Evolutionary conservation across 2,329 filamentous ascomycete genomes (phyloP), one percentile per base, ranked within the genome.

Genomic region (Volutella citrinella): DNA sequence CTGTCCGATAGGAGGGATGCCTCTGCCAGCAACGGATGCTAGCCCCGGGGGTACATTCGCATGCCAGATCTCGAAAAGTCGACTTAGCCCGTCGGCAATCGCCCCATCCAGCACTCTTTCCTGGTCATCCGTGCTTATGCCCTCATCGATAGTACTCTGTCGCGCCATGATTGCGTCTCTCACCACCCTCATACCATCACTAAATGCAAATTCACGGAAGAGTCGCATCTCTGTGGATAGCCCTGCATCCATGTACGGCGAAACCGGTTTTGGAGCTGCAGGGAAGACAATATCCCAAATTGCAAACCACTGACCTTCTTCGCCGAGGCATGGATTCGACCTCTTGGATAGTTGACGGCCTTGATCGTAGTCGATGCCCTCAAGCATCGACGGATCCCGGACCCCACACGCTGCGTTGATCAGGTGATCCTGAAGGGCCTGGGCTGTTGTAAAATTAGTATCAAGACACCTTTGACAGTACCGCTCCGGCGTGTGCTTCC

Each of bases 261-360:
- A 52, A 5, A 31, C 36, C 12, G 51, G 51, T 2, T 34, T 49
- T 9, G 40, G 40, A 7, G 34, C 33, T 4, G 39, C 38, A 4
- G 39, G 36, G 25, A 59, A 56, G 1, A 57, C 19, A 8, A 46
- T 48, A 6, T 54, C 46, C 43, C 51, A 58, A 4, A 59, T 48
- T 11, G 40, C 39, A 32, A 55, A 57, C 55, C 56, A 59, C 21
- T 56, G 45, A 19, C 52, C 38, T 10, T 45, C 35, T 26, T 55
- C 51, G 2, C 13, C 16, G n/a, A 36, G 47, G 5, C 12, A 6
- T 6, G 46, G 36, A 3, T 29, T 29, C 9, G 30, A 33, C 3
- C 24, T 32, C 6, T 20, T 27, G 2, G 14, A 20, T 1, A 38
- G 30, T 5, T 20, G 10, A 7, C 16, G 16, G 11, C 20, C 19